Percentiles rank a stretch among this genome's conserved stretches.
Conservation (phyloP, 1,284 basidiomycete genomes). For the Cryptococcus sp. region DNA sequence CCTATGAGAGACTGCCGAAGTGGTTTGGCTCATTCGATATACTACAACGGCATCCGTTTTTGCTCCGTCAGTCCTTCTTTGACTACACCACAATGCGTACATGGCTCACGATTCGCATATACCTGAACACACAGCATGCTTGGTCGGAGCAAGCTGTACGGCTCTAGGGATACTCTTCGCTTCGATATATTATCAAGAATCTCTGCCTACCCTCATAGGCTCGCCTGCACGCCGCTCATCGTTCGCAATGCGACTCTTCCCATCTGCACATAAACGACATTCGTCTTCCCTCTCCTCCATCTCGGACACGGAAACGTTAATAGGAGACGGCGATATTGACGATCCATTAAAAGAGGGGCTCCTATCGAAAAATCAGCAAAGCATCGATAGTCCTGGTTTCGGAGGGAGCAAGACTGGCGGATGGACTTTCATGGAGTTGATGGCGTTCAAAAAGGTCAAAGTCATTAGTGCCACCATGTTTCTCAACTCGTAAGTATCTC, state of each 20-base stretch:
- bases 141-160: conserved; percentile 50
- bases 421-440: conserved; percentile 46
- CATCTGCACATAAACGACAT: conserved; percentile 12
- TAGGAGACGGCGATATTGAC: conserved; percentile 11
- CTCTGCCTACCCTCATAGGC: conserved; percentile 22
- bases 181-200: conserved; percentile 47
- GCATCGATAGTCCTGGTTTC: conserved; percentile 1
- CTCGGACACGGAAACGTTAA: conserved; percentile 19
- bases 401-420: conserved; percentile 4
- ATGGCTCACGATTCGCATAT: background rate
- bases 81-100: too few species aligned
- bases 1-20: conserved; percentile 53
- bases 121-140: conserved; percentile 49
- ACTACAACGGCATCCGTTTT: conserved; percentile 53
- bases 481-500: conserved; percentile 44
- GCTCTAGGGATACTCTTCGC: conserved; percentile 53
- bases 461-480: conserved; percentile 41
- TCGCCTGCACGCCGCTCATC: background rate
- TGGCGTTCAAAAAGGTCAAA: conserved; percentile 35
- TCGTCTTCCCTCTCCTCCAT: conserved; percentile 10
- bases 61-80: conserved; percentile 45
- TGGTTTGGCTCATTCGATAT: conserved; percentile 49
- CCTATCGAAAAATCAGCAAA: conserved; percentile 15
- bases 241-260: conserved; percentile 1
- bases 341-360: conserved; percentile 14